Conservation (phyloP, 352 stramenopile genomes). For the Globisporangium mamillatum region DNA sequence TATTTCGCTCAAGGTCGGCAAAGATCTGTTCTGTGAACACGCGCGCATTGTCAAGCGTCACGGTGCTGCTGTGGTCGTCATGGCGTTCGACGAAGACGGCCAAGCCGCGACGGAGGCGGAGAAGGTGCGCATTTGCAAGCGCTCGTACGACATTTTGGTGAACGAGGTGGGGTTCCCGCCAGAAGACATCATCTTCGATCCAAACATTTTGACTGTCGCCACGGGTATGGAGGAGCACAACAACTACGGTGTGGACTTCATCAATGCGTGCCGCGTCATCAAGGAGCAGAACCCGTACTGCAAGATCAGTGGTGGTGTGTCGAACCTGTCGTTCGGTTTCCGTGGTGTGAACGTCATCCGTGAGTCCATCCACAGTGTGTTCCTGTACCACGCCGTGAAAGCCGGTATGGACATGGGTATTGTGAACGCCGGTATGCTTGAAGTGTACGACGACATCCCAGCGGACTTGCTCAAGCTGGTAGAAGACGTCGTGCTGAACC, state of each 20-base stretch:
- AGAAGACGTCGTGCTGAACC: conserved; percentile 95
- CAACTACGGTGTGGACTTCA: conserved; percentile 98
- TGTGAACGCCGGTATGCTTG: conserved; percentile 92
- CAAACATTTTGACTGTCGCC: conserved; percentile 96
- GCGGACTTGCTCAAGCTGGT: conserved; percentile 85
- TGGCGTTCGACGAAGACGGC: conserved; percentile 97
- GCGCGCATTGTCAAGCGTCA: conserved; percentile 94
- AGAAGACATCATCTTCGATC: conserved; percentile 98
- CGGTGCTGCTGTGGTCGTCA: conserved; percentile 95
- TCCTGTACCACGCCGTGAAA: conserved; percentile 94
- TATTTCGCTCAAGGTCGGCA: conserved; percentile 97
- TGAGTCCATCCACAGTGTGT: conserved; percentile 96
- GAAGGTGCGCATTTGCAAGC: conserved; percentile 98
- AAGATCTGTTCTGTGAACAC: conserved; percentile 95
- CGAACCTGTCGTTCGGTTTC: conserved; percentile 97
- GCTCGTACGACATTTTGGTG: conserved; percentile 97
- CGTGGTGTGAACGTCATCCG: conserved; percentile 97
- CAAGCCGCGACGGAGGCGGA: conserved; percentile 94
- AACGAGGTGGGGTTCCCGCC: conserved; percentile 93
- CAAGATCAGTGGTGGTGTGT: conserved; percentile 96
- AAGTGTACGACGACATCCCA: conserved; percentile 87
- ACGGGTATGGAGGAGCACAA: conserved; percentile 98
- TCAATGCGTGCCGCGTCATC: conserved; percentile 93
- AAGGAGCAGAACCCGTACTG: conserved; percentile 95
- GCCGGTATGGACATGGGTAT: conserved; percentile 99